Base-by-base conservation (phyloP, 768 basidiomycete genomes). In the Phlegmacium glaucopus region DNA sequence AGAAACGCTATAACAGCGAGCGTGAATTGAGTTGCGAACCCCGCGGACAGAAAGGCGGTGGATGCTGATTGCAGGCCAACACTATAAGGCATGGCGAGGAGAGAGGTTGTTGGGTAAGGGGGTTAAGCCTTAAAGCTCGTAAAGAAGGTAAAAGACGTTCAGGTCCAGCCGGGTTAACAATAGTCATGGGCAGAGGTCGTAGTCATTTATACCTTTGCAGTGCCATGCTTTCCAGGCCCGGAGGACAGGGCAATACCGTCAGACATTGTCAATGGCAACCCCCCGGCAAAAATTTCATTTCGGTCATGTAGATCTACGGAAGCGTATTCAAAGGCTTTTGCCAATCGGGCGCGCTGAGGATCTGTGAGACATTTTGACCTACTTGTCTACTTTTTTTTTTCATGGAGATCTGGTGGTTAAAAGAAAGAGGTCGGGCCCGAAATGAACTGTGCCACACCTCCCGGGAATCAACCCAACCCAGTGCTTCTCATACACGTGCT, bases 11-110 rank as follows among this genome's bases (percentile, higher is more conserved):
- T 60, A 55, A 77, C 61, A 55, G 75, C 75, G 46, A 75, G 56
- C 27, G 75, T 69, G 55, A 78, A 72, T 53, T 78, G 75, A 43
- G 67, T 68, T 27, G 74, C 64, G 54, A 78, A 69, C 25, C 77
- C 72, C 61, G 75, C 72, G 64, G 76, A 74, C 56, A 76, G 70
- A 56, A 79, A 74, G 36, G 76, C 75, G 46, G 64, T 62, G 42
- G 72, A 68, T 37, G 75, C 77, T 60, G 75, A 63, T 52, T 77
- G 70, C 37, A 79, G 64, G 42, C 77, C 78, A 44, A 76, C 61
- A 56, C 67, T 64, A 65, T 76, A 78, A 57, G 77, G 77, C 76
- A 79, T 78, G 47, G 48, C 54, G 50, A 37, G 42, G 48, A 51
- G 52, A 57, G 56, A 52, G 50, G 44, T 54, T 55, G 51, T 54